These are phyloP conservation scores for Ceratobasidium sp. DNA, from an alignment of 1,284 basidiomycete species.

Conservation along the genomic window DNA sequence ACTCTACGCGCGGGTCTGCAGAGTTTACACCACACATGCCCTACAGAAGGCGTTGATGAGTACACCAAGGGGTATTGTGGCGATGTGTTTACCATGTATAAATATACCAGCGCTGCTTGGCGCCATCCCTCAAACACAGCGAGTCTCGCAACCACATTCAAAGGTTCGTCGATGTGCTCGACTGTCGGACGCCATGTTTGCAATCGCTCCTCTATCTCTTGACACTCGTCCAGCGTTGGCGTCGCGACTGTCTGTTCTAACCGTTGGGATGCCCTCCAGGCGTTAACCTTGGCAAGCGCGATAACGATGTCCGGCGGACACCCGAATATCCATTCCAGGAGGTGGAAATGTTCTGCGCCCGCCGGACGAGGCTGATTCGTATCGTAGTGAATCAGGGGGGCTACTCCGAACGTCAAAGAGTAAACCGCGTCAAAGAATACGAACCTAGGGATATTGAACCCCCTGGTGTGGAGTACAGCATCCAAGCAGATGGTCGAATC, in stretches of 20 bases:
- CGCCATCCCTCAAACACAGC: slow-evolving; percentile 11
- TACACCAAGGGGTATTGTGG: neutral
- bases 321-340: slow-evolving; percentile 12
- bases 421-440: neutral
- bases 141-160: neutral
- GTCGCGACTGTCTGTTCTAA: neutral
- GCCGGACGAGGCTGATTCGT: neutral
- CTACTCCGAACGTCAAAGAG: neutral
- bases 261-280: slow-evolving; percentile 1
- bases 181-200: neutral
- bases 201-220: slow-evolving; percentile 6
- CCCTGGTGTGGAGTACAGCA: neutral
- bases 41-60: neutral
- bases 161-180: slow-evolving; percentile 7
- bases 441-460: neutral
- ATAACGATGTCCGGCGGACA: neutral
- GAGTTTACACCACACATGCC: slow-evolving; percentile 14
- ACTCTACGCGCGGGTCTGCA: neutral
- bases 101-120: slow-evolving; percentile 3
- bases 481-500: neutral
- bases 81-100: neutral
- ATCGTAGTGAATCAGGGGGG: slow-evolving; percentile 11
- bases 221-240: neutral
- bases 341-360: neutral
- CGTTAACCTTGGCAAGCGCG: slow-evolving; percentile 12